These are phyloP conservation scores for Tirmania nivea DNA, from an alignment of 495 filamentous ascomycete genomes.

Conservation along the genomic window DNA sequence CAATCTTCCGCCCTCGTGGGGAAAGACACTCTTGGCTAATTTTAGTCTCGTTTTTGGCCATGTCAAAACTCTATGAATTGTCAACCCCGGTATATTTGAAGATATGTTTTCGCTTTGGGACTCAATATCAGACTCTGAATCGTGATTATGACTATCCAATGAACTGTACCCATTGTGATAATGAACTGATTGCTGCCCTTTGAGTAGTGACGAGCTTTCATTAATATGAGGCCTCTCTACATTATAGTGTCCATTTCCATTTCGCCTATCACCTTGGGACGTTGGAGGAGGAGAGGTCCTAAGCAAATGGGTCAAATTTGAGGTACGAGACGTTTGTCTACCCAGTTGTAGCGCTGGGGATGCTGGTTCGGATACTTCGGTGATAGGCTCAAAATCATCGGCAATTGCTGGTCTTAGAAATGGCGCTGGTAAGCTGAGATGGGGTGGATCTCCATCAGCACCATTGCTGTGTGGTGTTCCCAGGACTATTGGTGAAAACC, in stretches of 20 bases:
- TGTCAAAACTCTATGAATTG: conserved; percentile 4
- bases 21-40: conserved; percentile 5
- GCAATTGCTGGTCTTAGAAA: background rate
- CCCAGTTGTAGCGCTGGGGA: background rate
- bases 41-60: conserved; percentile 14
- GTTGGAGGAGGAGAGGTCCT: background rate
- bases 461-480: background rate
- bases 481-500: background rate
- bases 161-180: background rate
- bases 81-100: too few species aligned
- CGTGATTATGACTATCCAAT: background rate
- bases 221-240: background rate
- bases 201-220: background rate
- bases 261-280: too few species aligned
- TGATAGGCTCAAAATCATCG: background rate
- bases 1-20: conserved; percentile 28
- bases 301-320: background rate
- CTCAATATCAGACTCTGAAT: background rate
- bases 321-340: background rate
- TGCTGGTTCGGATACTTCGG: background rate
- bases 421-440: background rate
- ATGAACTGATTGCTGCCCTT: background rate
- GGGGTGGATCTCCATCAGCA: background rate
- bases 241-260: too few species aligned
- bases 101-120: too few species aligned